These are phyloP conservation scores for Collybiopsis confluens DNA, from an alignment of 768 basidiomycete species.

Conservation along the genomic window DNA sequence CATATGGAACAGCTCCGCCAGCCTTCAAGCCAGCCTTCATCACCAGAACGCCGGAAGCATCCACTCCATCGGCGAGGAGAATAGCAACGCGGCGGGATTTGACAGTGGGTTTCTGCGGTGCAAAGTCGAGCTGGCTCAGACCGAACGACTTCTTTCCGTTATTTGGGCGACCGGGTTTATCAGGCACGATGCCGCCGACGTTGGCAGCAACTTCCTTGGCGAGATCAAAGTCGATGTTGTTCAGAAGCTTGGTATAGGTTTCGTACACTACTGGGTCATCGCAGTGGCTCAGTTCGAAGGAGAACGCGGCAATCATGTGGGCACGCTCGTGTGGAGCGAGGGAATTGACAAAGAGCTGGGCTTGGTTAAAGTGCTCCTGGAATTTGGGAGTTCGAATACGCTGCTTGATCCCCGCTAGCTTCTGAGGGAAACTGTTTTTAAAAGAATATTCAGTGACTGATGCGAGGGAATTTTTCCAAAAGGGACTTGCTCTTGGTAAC, in stretches of 20 bases:
- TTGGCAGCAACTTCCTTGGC: conserved; percentile 64
- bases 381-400: conserved; percentile 71
- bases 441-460: conserved; percentile 6
- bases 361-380: conserved; percentile 73
- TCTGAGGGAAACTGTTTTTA: conserved; percentile 40
- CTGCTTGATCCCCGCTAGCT: conserved; percentile 49
- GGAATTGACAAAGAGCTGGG: conserved; percentile 82
- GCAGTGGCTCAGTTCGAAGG: conserved; percentile 83
- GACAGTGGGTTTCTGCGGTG: conserved; percentile 54
- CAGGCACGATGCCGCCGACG: conserved; percentile 58
- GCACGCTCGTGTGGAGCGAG: conserved; percentile 60
- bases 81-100: conserved; percentile 72
- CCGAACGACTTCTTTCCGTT: conserved; percentile 52
- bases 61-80: conserved; percentile 73
- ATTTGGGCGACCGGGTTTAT: conserved; percentile 44
- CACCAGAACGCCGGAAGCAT: conserved; percentile 51
- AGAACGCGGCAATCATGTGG: conserved; percentile 67
- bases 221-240: conserved; percentile 70
- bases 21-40: conserved; percentile 51
- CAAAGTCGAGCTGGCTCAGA: conserved; percentile 57
- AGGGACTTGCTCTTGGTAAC: conserved; percentile 47
- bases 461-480: too few species aligned
- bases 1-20: conserved; percentile 52
- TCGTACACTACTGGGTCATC: conserved; percentile 71
- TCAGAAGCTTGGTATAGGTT: conserved; percentile 62